These are phyloP conservation scores for Globisporangium orthogonon DNA, from an alignment of 352 stramenopile species.

Conservation along the genomic window DNA sequence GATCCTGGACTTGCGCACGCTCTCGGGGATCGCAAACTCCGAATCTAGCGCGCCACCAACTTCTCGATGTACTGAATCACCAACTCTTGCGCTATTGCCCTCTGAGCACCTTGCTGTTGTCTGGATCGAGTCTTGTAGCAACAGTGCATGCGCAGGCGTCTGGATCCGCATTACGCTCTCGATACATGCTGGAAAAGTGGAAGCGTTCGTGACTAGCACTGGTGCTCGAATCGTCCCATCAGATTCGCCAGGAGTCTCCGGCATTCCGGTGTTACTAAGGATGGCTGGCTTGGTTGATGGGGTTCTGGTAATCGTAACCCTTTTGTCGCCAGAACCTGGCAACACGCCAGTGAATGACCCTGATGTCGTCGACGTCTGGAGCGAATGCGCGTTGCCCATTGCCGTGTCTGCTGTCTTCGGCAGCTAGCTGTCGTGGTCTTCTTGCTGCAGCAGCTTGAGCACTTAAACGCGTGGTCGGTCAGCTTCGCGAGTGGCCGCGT, in stretches of 20 bases:
- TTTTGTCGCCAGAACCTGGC: neutral
- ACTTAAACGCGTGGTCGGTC: too few relatives aligned
- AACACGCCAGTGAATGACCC: conserved; percentile 3
- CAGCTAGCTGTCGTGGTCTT: too few relatives aligned
- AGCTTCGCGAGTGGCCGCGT: too few relatives aligned
- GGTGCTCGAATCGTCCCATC: neutral
- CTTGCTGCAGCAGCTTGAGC: too few relatives aligned
- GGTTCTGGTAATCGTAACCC: too few relatives aligned
- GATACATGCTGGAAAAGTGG: neutral
- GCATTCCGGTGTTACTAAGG: too few relatives aligned
- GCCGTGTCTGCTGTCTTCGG: neutral
- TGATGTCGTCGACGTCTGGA: neutral
- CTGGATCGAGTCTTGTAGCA: neutral
- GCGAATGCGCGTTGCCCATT: conserved; percentile 1
- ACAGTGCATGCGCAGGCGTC: conserved; percentile 6
- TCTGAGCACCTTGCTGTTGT: neutral
- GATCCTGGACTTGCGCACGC: conserved; percentile 44
- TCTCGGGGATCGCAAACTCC: conserved; percentile 40
- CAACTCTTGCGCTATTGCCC: neutral
- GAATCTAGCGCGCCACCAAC: neutral
- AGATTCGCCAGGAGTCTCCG: neutral
- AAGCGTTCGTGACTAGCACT: neutral
- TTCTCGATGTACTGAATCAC: neutral
- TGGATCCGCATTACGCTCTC: conserved; percentile 1
- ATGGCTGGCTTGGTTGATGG: too few relatives aligned